phyloP scores from a whole-genome alignment of 2,329 filamentous ascomycete species.

The Dactylonectria macrodidyma region DNA sequence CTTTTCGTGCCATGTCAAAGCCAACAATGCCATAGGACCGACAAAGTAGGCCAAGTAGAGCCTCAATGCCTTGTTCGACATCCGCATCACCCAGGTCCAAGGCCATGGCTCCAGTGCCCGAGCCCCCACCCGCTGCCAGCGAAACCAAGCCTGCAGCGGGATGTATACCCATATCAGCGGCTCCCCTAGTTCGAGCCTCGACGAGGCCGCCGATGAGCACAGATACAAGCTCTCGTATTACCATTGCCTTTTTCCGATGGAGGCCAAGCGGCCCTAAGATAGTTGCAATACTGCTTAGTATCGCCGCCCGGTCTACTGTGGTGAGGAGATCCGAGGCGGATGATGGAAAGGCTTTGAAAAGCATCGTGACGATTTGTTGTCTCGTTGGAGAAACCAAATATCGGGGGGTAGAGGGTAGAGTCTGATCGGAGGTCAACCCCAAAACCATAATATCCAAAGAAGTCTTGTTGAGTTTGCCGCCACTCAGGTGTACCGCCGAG shows the following conservation, averaged over 20 bases:
- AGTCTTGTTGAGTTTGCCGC: conserved; percentile 73
- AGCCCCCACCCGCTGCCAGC: conserved; percentile 70
- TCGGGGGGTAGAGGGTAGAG: conserved; percentile 67
- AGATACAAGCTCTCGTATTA: conserved; percentile 87
- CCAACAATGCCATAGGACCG: conserved; percentile 76
- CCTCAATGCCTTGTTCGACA: conserved; percentile 76
- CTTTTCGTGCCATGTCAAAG: conserved; percentile 56
- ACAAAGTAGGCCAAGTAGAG: conserved; percentile 73
- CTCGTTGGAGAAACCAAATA: conserved; percentile 71
- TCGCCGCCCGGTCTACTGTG: conserved; percentile 81
- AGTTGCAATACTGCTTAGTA: conserved; percentile 89
- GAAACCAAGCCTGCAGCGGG: conserved; percentile 89
- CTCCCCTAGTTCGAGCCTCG: conserved; percentile 91
- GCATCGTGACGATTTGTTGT: conserved; percentile 73
- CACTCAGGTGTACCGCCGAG: conserved; percentile 75
- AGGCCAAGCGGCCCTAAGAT: conserved; percentile 85
- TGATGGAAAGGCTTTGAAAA: conserved; percentile 81
- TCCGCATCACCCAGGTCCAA: conserved; percentile 76
- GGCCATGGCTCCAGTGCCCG: conserved; percentile 65
- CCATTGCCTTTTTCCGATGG: conserved; percentile 91
- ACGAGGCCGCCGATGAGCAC: conserved; percentile 88
- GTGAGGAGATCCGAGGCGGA: conserved; percentile 77
- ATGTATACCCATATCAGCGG: conserved; percentile 96
- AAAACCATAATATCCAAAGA: conserved; percentile 77
- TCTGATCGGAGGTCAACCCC: conserved; percentile 68